Evolutionary conservation across 2,329 filamentous ascomycete species (phyloP).

Genomic region (Beauveria medogensis): DNA sequence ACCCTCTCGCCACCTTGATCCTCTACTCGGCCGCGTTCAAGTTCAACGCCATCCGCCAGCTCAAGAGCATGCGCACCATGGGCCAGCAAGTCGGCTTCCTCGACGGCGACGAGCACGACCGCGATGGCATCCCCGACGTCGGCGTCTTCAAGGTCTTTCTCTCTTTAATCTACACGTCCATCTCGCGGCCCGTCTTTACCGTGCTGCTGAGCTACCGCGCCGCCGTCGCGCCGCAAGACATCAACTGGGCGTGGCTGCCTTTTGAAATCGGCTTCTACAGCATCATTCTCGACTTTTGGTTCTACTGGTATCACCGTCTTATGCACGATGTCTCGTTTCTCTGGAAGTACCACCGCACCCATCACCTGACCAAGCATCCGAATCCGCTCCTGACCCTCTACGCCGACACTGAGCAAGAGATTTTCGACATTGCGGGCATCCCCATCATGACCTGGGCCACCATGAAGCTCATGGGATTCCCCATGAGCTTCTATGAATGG

Average conservation of each 20-base stretch:
- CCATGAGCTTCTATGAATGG: slow-evolving; percentile 35
- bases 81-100: slow-evolving; percentile 31
- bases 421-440: slow-evolving; percentile 22
- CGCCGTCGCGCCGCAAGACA: slow-evolving; percentile 17
- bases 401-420: slow-evolving; percentile 23
- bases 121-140: slow-evolving; percentile 32
- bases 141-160: slow-evolving; percentile 23
- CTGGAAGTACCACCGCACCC: slow-evolving; percentile 35
- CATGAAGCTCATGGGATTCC: slow-evolving; percentile 24
- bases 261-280: slow-evolving; percentile 30
- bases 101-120: slow-evolving; percentile 32
- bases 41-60: slow-evolving; percentile 28
- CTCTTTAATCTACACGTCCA: slow-evolving; percentile 25
- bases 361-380: slow-evolving; percentile 34
- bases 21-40: slow-evolving; percentile 30
- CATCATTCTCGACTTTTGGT: slow-evolving; percentile 32
- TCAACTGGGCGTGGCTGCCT: slow-evolving; percentile 26
- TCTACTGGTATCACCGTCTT: slow-evolving; percentile 30
- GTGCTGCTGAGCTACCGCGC: slow-evolving; percentile 24
- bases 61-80: slow-evolving; percentile 26
- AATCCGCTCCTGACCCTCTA: slow-evolving; percentile 23
- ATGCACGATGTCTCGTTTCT: slow-evolving; percentile 31
- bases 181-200: slow-evolving; percentile 24
- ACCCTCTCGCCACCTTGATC: slow-evolving; percentile 21
- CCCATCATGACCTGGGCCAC: slow-evolving; percentile 20